phyloP scores from a whole-genome alignment of 345 rosid species.

The Zanthoxylum bungeanum region DNA sequence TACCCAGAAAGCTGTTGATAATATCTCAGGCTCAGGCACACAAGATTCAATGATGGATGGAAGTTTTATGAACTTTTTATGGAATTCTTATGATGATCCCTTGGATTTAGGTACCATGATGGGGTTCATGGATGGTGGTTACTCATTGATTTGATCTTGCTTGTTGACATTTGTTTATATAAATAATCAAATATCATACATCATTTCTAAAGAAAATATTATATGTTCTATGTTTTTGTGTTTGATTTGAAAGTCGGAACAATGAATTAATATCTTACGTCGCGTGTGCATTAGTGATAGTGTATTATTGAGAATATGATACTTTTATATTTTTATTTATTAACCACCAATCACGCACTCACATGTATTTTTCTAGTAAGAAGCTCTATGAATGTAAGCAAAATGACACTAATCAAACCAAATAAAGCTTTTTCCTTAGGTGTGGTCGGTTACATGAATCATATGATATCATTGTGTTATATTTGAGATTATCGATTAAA shows the following conservation, averaged over 20 bases:
- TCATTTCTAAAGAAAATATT: not conserved
- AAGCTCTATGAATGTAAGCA: not conserved
- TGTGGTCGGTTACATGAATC: too few relatives aligned
- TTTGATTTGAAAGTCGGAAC: not conserved
- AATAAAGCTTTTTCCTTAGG: too few relatives aligned
- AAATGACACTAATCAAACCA: too few relatives aligned
- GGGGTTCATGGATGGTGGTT: slow-evolving; percentile 39
- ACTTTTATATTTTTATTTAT: too few relatives aligned
- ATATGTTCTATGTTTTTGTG: not conserved
- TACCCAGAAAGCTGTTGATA: slow-evolving; percentile 15
- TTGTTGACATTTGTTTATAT: slow-evolving; percentile 5
- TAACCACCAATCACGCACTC: not conserved
- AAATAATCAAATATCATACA: not conserved
- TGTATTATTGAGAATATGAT: not conserved
- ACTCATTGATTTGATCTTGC: slow-evolving; percentile 19
- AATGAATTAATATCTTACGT: not conserved
- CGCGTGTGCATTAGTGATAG: not conserved
- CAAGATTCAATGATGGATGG: slow-evolving; percentile 16
- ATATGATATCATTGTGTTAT: too few relatives aligned
- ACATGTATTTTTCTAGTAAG: not conserved
- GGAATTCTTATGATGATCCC: slow-evolving; percentile 36
- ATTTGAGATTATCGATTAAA: too few relatives aligned
- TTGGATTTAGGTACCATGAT: slow-evolving; percentile 36
- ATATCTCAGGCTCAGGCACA: slow-evolving; percentile 9
- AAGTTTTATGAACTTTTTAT: slow-evolving; percentile 29